Evolutionary conservation across 1,284 basidiomycete genomes (phyloP).

Genomic region (Leccinum fallax): DNA sequence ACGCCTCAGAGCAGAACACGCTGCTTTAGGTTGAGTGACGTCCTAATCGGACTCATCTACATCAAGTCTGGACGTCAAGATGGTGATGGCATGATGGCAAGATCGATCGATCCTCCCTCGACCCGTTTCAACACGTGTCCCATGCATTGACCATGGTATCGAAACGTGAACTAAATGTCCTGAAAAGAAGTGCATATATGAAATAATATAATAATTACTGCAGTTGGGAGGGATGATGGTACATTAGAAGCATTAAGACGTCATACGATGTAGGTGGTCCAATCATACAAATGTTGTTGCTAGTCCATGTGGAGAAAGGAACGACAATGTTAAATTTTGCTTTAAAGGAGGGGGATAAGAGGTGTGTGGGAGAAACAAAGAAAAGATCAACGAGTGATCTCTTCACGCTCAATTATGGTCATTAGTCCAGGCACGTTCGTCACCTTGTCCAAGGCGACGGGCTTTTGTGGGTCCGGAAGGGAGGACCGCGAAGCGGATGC

Average conservation of each 20-base stretch:
- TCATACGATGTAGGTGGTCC: not conserved
- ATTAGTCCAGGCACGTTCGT: conserved; percentile 61
- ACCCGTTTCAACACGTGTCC: not conserved
- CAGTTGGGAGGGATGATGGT: not conserved
- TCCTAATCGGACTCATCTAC: not conserved
- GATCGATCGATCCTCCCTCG: not conserved
- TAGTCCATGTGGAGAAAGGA: conserved; percentile 5
- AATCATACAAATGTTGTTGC: not conserved
- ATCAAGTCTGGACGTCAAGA: not conserved
- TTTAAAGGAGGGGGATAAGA: not conserved
- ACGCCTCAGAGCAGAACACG: not conserved
- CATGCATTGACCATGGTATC: conserved; percentile 5
- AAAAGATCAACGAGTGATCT: conserved; percentile 23
- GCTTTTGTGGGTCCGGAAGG: conserved; percentile 48
- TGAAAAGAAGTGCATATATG: not conserved
- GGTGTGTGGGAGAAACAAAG: not conserved
- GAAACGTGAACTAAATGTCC: not conserved
- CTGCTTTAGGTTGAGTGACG: not conserved
- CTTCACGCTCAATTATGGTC: conserved; percentile 54
- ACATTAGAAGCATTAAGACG: conserved; percentile 8
- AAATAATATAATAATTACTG: conserved; percentile 21
- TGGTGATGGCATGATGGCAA: not conserved
- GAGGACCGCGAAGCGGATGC: conserved; percentile 54
- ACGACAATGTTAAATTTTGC: not conserved
- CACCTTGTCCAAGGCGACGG: conserved; percentile 55